These are phyloP conservation scores for Reticulascus tulasneorum DNA, from an alignment of 2,329 filamentous ascomycete genomes.

Conservation along the genomic window DNA sequence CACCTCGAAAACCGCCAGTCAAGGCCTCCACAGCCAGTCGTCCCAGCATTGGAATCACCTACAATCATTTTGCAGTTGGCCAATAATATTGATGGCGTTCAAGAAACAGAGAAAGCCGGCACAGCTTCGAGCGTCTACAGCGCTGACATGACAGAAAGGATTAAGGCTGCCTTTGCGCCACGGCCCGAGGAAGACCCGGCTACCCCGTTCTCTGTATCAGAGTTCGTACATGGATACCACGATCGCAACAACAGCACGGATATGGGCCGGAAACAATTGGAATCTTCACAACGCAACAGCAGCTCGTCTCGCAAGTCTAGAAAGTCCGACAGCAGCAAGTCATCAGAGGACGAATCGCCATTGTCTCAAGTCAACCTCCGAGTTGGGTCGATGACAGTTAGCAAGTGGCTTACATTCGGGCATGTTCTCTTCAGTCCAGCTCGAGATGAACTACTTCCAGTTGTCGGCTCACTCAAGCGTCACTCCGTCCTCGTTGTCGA, in stretches of 20 bases:
- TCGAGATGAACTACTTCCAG: constrained; percentile 62
- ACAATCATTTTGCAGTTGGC: constrained; percentile 28
- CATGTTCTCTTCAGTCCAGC: constrained; percentile 79
- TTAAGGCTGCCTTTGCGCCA: constrained; percentile 42
- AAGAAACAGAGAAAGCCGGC: constrained; percentile 19
- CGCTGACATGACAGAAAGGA: constrained; percentile 49
- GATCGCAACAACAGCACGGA: constrained; percentile 23
- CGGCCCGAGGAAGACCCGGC: constrained; percentile 33
- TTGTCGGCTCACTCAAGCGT: constrained; percentile 46
- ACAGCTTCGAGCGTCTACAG: constrained; percentile 50
- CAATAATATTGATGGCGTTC: neutral
- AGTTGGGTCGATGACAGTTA: constrained; percentile 77
- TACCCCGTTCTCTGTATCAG: constrained; percentile 38
- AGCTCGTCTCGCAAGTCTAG: constrained; percentile 29
- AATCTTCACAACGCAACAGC: constrained; percentile 22
- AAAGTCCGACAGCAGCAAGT: constrained; percentile 41
- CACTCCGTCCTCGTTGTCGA: constrained; percentile 73
- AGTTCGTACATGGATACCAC: constrained; percentile 24
- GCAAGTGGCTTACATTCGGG: constrained; percentile 83
- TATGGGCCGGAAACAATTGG: constrained; percentile 11
- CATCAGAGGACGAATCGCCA: constrained; percentile 56
- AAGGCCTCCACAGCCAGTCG: constrained; percentile 28
- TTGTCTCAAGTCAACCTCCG: constrained; percentile 71
- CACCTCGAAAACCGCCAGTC: constrained; percentile 48
- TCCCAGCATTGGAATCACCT: constrained; percentile 42